Evolutionary conservation across 2,329 filamentous ascomycete genomes (phyloP), one percentile per base, ranked within the genome.

Genomic region (Peltaster fructicola): DNA sequence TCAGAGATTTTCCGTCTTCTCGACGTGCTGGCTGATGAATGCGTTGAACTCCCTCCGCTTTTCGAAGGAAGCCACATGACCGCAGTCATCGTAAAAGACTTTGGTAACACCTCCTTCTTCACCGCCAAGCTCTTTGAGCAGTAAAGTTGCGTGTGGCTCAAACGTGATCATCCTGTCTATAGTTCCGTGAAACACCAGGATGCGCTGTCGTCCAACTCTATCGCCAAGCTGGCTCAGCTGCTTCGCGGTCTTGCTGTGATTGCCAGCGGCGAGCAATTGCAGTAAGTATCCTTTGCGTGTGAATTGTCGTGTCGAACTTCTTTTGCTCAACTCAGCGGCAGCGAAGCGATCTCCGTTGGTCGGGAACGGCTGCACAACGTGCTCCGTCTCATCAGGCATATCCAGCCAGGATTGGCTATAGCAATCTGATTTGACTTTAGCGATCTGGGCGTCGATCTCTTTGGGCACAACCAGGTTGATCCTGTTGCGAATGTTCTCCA

Each of bases 291-390:
- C 78, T 15, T 57, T 58, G 22, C 58, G 61, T 3, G 65, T 67
- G 46, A 81, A 85, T 5, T 57, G 56, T 1, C 58, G 53, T 1
- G 60, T 53, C 30, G 76, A 61, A 9, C 59, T 52, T 10, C 75
- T 63, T 56, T 91, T 91, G 41, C 57, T 59, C 34, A 90, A 50
- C 50, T 91, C 80, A 36, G 74, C 69, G 0, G 82, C 81, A 14
- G 76, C 73, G 43, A 82, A 85, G 4, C 82, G 73, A 53, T 88
- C 76, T 30, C 71, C 81, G 44, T 85, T 88, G 25, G 61, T 79
- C 4, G 63, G 63, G 47, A 88, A 91, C 6, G 48, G 51, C 17
- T 57, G 38, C 29, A 52, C 44, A 2, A 51, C 44, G 22, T 38
- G 45, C 24, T 58, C 53, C 10, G 45, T 43, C 14, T 46, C 59